Conservation (phyloP, 306 rosid species). For the Benincasa hispida region DNA sequence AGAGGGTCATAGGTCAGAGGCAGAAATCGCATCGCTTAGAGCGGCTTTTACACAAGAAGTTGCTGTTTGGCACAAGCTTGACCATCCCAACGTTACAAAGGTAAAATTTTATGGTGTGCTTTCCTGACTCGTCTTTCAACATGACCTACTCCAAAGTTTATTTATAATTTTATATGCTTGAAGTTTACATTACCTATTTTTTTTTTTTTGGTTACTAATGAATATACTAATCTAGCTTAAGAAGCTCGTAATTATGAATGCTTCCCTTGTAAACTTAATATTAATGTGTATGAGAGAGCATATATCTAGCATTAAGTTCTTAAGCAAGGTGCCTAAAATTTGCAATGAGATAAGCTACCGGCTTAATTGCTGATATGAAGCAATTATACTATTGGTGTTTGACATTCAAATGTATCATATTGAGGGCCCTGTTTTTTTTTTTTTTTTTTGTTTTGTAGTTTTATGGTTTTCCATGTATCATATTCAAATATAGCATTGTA, state of each 20-base stretch:
- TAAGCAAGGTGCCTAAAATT: background rate
- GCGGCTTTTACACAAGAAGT: constrained; percentile 98
- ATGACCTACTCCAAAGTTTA: background rate
- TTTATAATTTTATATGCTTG: background rate
- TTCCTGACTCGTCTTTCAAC: background rate
- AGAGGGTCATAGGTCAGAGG: constrained; percentile 93
- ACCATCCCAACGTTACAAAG: constrained; percentile 95
- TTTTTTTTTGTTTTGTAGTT: no score
- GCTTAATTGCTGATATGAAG: background rate
- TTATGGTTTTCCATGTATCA: no score
- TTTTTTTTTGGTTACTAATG: background rate
- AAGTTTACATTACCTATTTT: background rate
- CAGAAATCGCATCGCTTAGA: constrained; percentile 88
- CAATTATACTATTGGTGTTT: background rate
- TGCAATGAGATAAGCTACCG: background rate
- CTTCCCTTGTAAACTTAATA: background rate
- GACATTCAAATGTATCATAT: background rate
- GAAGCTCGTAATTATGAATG: background rate
- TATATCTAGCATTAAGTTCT: background rate
- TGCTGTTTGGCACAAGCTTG: constrained; percentile 99
- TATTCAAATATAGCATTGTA: no score
- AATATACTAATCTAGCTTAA: background rate
- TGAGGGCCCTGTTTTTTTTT: background rate
- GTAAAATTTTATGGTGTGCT: constrained; percentile 21
- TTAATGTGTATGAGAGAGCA: background rate